phyloP scores from a whole-genome alignment of 768 basidiomycete genomes.

The Pisolithus microcarpus region DNA sequence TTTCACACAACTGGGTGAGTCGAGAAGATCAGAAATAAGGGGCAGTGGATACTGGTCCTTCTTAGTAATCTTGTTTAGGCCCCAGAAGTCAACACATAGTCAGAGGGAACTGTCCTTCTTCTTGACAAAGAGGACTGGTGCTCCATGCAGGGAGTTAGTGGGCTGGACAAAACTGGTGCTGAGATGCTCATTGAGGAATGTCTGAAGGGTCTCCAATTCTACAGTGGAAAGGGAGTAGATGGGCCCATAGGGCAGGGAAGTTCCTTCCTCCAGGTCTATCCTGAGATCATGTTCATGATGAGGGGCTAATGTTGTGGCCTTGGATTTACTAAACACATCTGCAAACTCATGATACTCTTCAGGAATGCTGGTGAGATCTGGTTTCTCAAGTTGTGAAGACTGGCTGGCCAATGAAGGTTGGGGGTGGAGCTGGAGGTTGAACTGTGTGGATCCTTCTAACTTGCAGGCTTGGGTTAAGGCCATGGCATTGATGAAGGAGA shows the following conservation, averaged over 20 bases:
- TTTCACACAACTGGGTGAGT: background rate
- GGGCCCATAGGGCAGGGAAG: background rate
- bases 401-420: too few relatives aligned
- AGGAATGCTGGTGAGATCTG: too few relatives aligned
- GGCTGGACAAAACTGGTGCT: background rate
- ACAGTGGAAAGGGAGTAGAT: background rate
- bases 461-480: background rate
- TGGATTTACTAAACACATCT: slow-evolving; percentile 10
- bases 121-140: background rate
- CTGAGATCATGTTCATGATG: background rate
- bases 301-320: background rate
- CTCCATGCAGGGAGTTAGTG: background rate
- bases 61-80: background rate
- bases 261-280: background rate
- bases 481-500: background rate
- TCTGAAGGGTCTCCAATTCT: slow-evolving; percentile 27
- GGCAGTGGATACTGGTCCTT: slow-evolving; percentile 30
- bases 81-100: too few relatives aligned
- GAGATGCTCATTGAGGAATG: slow-evolving; percentile 32
- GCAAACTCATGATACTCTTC: slow-evolving; percentile 10
- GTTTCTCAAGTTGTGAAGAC: background rate
- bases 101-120: too few relatives aligned
- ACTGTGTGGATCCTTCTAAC: background rate
- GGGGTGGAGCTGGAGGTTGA: background rate
- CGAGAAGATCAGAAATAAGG: background rate